These are phyloP conservation scores for Spathaspora girioi DNA, from an alignment of 805 yeast genomes.

Conservation along the genomic window DNA sequence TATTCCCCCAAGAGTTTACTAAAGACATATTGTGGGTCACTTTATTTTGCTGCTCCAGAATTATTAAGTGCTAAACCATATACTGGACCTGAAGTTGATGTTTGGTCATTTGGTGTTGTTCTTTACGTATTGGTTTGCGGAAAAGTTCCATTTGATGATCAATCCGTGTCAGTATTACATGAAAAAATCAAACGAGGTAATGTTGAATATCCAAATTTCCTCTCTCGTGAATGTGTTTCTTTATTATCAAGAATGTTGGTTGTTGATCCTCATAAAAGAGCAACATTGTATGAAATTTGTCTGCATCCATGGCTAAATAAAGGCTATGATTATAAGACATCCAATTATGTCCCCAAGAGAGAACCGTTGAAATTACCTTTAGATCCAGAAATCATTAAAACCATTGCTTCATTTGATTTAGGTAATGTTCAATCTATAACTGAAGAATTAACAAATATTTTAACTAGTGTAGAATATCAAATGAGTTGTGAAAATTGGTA, in stretches of 20 bases:
- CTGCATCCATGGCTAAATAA: constrained; percentile 93
- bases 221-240: constrained; percentile 77
- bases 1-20: constrained; percentile 68
- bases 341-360: constrained; percentile 73
- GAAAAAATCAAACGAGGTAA: constrained; percentile 90
- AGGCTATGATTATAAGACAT: constrained; percentile 74
- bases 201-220: constrained; percentile 84
- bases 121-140: constrained; percentile 94
- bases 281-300: constrained; percentile 71
- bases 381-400: constrained; percentile 61
- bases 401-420: constrained; percentile 76
- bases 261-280: constrained; percentile 82
- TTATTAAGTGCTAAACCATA: constrained; percentile 88
- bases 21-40: constrained; percentile 94
- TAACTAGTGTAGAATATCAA: constrained; percentile 65
- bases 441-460: constrained; percentile 51
- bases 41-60: constrained; percentile 98
- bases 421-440: constrained; percentile 62
- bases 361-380: constrained; percentile 70
- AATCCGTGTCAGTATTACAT: constrained; percentile 84
- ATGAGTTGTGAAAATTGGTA: constrained; percentile 63
- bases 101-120: constrained; percentile 98
- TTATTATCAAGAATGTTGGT: constrained; percentile 85
- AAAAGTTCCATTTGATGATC: constrained; percentile 97
- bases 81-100: constrained; percentile 94